phyloP scores from a whole-genome alignment of 345 rosid species.

The Acer negundo region DNA sequence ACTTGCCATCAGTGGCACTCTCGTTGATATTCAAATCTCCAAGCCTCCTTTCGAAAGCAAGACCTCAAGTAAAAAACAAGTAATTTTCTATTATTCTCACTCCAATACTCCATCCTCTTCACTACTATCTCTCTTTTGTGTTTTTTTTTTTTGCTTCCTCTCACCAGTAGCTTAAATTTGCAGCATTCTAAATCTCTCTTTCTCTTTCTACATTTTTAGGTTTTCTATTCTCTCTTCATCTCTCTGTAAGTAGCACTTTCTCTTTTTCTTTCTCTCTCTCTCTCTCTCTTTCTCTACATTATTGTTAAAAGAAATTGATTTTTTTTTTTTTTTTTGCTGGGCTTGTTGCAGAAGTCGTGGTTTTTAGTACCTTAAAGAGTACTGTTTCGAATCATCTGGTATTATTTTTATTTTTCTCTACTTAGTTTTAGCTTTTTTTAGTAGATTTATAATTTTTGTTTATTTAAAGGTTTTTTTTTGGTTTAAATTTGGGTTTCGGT shows the following conservation, averaged over 20 bases:
- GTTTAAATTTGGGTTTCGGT: not conserved
- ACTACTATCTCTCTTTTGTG: not conserved
- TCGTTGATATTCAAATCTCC: not conserved
- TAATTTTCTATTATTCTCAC: not conserved
- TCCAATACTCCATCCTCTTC: not conserved
- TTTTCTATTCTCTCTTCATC: not conserved
- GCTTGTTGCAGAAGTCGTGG: conserved; percentile 14
- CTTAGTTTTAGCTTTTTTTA: not conserved
- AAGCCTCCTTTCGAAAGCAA: not conserved
- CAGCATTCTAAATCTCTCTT: not conserved
- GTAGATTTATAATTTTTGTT: not conserved
- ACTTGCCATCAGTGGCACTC: conserved; percentile 8
- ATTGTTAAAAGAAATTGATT: not conserved
- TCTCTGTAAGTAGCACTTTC: conserved; percentile 4
- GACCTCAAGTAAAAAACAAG: not conserved
- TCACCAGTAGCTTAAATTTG: conserved; percentile 48
- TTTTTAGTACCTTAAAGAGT: conserved; percentile 9
- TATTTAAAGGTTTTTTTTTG: not conserved
- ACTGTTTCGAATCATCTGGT: conserved; percentile 7
- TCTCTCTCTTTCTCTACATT: not conserved
- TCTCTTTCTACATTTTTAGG: conserved; percentile 18
- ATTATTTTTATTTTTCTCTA: not conserved
- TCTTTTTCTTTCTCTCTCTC: conserved; percentile 2
- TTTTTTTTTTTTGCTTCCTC: conserved; percentile 34
- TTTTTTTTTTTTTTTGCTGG: not conserved